Base-by-base conservation (phyloP, 2,329 filamentous ascomycete genomes). In the Pseudogymnoascus sp. region DNA sequence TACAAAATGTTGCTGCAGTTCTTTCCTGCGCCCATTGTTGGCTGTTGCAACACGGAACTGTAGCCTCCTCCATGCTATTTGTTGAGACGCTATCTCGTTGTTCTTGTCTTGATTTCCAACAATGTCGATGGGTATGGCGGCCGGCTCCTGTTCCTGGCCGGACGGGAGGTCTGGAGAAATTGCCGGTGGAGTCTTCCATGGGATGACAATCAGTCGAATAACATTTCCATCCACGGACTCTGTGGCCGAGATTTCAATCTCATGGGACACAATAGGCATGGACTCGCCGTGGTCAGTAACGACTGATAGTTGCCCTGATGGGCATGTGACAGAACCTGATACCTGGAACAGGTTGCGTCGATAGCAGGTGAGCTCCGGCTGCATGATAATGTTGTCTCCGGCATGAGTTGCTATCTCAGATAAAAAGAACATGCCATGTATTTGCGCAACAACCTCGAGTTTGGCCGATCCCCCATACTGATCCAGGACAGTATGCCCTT, bases 291-390 rank as follows among this genome's bases (percentile, higher is more conserved):
- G 85, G 63, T 96, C 92, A 15, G 87, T 90, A 73, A 96, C 81
- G 61, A 96, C 85, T 60, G 88, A 94, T 61, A 93, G 80, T 65
- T 92, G 82, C 29, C 86, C 87, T 65, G 90, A 80, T 1, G 92
- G 91, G 12, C 92, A 82, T 40, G 91, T 91, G 63, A 96, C 84
- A 4, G 88, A 92, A 63, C 93, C 93, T 64, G 92, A 96, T 71
- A 97, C 95, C 74, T 97, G 93, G 75, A 97, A 97, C 58, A 97
- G 80, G 72, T 97, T 97, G 58, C 93, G 86, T 66, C 93, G 88
- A 75, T 97, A 97, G 80, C 93, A 97, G 2, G 93, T 97, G 73
- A 97, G 76, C 76, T 97, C 93, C 60, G 85, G 90, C 72, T 89
- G 87, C 62, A 80, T 78, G 58, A 75, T 75, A 10, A 76, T 73